Base-by-base conservation (phyloP, 495 filamentous ascomycete genomes). In the Aspergillus heteromorphus region DNA sequence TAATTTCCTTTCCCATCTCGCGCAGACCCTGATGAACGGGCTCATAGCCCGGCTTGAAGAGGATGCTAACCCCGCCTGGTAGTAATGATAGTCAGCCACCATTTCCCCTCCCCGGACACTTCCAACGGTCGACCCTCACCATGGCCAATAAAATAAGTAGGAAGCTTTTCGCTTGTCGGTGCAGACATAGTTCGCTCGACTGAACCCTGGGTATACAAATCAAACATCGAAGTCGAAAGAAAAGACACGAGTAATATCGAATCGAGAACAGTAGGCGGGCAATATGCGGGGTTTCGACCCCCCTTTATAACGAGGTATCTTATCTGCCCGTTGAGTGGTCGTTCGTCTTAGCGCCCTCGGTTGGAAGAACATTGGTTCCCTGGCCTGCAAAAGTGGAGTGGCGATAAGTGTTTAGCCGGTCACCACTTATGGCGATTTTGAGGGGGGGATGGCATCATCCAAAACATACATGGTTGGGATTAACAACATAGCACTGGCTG, bases 31-130 rank as follows among this genome's bases (percentile, higher is more conserved):
- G 3, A 9, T 45, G 42, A n/a, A 45, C 42, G 2, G 42, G 42
- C 9, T 14, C 42, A 25, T 45, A 45, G 42, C 42, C 42, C 5
- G 42, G 42, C n/a, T 45, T 45, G 42, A 45, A 45, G 42, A 45
- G 42, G 42, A 45, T 45, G 9, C 19, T 23, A 14, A 45, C 42
- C 9, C 42, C 42, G 1, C 42, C 42, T 45, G 13, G 6, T n/a
- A n/a, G 23, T n/a, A 2, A 34, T 34, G 2, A 1, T 38, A n/a
- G 10, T 38, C 34, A 38, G 11, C n/a, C 11, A 13, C 11, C 1
- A 14, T 9, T n/a, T 38, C n/a, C 5, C 13, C 11, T 13, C 1
- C 5, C 1, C 5, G 11, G 11, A n/a, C n/a, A n/a, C n/a, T 10
- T 11, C 11, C 31, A 14, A 34, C 9, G 11, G 9, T 14, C 13